Base-by-base conservation (phyloP, 2,329 filamentous ascomycete genomes). In the Xylariaceae sp. region DNA sequence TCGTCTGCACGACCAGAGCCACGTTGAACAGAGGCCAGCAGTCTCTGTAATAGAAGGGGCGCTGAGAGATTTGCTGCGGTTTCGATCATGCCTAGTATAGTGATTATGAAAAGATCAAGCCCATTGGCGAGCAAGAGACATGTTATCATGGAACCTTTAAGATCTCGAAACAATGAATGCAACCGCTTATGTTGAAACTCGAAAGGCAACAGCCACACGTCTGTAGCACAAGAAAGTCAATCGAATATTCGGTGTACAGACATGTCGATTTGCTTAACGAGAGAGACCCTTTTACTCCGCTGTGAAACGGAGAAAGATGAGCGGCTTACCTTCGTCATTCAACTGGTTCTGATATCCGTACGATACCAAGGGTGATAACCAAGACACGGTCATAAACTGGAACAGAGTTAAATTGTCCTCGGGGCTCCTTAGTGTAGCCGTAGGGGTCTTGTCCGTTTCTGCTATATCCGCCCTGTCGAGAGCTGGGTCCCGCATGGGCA, bases 381-480 rank as follows among this genome's bases (percentile, higher is more conserved):
- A 96, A 0, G 82, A 87, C 27, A 95, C 86, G 6, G 82, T 85
- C 80, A 92, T 87, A 69, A 89, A 96, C 58, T 91, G 87, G 79
- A 89, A 90, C 1, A 91, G 73, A 0, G 78, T 87, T 19, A 95
- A 66, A 55, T 87, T 83, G 58, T 96, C 90, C 65, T 96, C 90
- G 0, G 90, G 76, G 35, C 78, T 82, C 47, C 89, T 85, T n/a
- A 87, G 70, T 2, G 75, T 67, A 2, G 70, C 74, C 0, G 77
- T 83, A 1, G 87, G 82, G 5, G 68, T 55, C 15, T 74, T 71
- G 46, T 78, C 82, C 1, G 81, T 74, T 14, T 71, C 68, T 45
- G 83, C 82, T 49, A 91, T 89, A 1, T 76, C 78, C 9, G 76
- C 66, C 3, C 64, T 70, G 17, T 76, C 70, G 4, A 85, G 62